Base-by-base conservation (phyloP, 768 basidiomycete genomes). In the Rhodotorula toruloides region DNA sequence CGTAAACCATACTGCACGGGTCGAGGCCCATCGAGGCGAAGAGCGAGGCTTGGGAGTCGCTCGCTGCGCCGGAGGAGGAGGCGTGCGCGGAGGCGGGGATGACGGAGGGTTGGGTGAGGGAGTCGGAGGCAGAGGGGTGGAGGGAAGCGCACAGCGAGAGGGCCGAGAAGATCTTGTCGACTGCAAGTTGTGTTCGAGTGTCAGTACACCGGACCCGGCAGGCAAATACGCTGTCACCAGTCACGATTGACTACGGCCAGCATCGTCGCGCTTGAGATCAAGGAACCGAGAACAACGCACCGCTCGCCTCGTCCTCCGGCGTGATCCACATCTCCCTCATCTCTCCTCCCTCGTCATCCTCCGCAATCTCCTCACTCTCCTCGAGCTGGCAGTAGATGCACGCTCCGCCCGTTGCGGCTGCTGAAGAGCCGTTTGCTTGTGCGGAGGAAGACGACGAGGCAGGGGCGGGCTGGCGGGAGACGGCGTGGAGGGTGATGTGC, bases 321-420 rank as follows among this genome's bases (percentile, higher is more conserved):
- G 86, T 80, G 73, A 99, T 87, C 72, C 77, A 83, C 60, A 99
- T 80, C 75, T 97, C 94, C 58, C 88, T 42, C 80, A 81, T 34
- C 47, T 66, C 72, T 14, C 76, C 77, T 37, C 81, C 74, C 7
- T 73, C 76, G 29, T 49, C 39, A 40, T 60, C 58, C n/a, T 77
- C 76, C 8, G 56, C 70, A 4, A 70, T 76, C 40, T 75, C 75
- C 1, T 65, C 73, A 40, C 71, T 74, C 27, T 76, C 90, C 72
- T 96, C 93, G 17, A 98, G 83, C 72, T 99, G 96, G 76, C 92
- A 96, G 77, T 97, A 98, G 75, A 98, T 83, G 12, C 85, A 87
- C 7, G 89, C 86, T 0, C 81, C 82, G 22, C 12, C 52, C 50
- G 42, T 6, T 17, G 40, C 42, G 14, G 6, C 31, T n/a, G 14